These are phyloP conservation scores for Colletotrichum australisinense DNA, from an alignment of 2,329 filamentous ascomycete species.

Conservation along the genomic window DNA sequence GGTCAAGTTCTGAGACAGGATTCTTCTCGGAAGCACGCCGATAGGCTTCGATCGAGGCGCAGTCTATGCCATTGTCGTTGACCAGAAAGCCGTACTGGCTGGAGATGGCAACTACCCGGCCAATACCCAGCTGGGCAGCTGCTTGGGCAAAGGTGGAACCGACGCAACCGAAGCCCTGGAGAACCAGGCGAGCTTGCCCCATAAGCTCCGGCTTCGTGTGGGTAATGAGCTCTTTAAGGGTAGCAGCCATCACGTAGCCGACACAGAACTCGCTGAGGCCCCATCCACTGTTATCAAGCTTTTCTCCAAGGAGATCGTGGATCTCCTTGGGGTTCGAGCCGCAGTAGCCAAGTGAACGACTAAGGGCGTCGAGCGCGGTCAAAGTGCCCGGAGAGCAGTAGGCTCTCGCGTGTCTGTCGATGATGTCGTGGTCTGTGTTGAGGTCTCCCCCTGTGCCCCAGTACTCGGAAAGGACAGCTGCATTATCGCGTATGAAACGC, in stretches of 20 bases:
- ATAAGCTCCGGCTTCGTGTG: not conserved
- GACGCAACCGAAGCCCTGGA: slow-evolving; percentile 10
- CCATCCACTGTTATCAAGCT: slow-evolving; percentile 1
- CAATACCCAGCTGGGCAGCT: slow-evolving; percentile 1
- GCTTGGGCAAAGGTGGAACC: slow-evolving; percentile 1
- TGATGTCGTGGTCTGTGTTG: not conserved
- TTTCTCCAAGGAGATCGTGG: not conserved
- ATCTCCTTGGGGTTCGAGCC: not conserved
- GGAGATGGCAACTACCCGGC: not conserved
- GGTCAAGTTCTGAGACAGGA: not conserved
- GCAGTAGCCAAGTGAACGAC: not conserved
- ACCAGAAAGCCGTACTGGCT: not conserved
- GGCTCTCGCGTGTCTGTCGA: not conserved
- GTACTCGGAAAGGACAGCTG: not conserved
- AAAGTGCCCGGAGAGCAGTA: not conserved
- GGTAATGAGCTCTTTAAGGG: not conserved
- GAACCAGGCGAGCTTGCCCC: not conserved
- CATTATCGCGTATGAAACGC: not conserved
- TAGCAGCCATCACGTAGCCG: not conserved
- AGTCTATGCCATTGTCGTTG: not conserved
- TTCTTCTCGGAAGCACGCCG: not conserved
- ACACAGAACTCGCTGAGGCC: slow-evolving; percentile 1
- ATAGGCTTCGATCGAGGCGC: not conserved
- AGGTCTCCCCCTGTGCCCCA: not conserved
- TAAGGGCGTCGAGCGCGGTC: not conserved